These are phyloP conservation scores for Monotropa hypopitys DNA, from an alignment of 179 eudicot species.

Conservation along the genomic window DNA sequence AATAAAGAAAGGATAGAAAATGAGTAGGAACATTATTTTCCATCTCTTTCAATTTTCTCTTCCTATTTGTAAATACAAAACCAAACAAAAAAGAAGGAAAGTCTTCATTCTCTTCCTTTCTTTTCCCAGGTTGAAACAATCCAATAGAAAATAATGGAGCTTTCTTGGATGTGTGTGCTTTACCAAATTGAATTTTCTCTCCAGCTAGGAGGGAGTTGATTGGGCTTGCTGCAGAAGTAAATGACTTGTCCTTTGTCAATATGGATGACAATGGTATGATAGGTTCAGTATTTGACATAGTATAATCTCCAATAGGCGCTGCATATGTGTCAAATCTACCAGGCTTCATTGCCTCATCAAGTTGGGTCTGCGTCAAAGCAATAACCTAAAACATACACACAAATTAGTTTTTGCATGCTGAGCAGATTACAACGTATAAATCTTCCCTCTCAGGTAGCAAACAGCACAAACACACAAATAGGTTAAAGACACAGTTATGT, in stretches of 20 bases:
- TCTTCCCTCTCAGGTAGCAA: not conserved
- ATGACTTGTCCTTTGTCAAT: constrained; percentile 38
- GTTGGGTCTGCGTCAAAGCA: constrained; percentile 77
- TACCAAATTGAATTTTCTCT: constrained; percentile 96
- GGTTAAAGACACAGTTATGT: not conserved
- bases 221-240: constrained; percentile 61
- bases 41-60: not conserved
- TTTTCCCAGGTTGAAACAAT: not conserved
- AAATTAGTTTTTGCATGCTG: constrained; percentile 2
- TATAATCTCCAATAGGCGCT: constrained; percentile 32
- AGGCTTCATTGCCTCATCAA: constrained; percentile 89
- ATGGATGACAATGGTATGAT: constrained; percentile 42
- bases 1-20: not conserved
- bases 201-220: constrained; percentile 91
- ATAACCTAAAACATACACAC: constrained; percentile 38
- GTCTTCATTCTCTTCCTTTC: not conserved
- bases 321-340: constrained; percentile 37
- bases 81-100: not conserved
- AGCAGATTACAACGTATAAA: not conserved
- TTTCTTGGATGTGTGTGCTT: constrained; percentile 13
- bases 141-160: not conserved
- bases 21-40: not conserved
- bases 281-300: constrained; percentile 30
- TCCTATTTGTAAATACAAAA: not conserved
- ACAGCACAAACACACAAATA: not conserved